A percentile compares a stretch with the other conserved stretches of the same genome.
phyloP scores from a whole-genome alignment of 2,329 filamentous ascomycete genomes.

The Phaeosphaeriaceae sp. region DNA sequence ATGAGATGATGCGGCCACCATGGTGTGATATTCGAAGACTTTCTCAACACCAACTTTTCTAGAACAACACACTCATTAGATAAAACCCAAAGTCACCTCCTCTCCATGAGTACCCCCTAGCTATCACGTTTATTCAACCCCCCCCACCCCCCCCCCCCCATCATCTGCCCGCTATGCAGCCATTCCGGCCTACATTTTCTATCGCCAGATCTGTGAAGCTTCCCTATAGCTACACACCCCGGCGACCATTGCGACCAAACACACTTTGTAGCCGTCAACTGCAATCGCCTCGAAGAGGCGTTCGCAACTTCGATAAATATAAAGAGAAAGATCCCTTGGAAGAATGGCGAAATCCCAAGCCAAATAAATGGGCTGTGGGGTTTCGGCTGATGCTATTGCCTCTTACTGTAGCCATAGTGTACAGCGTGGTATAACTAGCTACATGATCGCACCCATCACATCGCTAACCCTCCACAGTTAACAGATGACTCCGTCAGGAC shows the following conservation, averaged over 20 bases:
- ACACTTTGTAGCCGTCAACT: constrained; percentile 19
- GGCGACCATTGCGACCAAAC: constrained; percentile 25
- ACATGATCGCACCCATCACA: too few relatives aligned
- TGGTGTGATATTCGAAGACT: constrained; percentile 39
- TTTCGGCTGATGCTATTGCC: constrained; percentile 56
- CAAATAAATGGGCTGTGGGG: constrained; percentile 49
- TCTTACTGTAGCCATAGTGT: constrained; percentile 61
- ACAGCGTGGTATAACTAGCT: constrained; percentile 61
- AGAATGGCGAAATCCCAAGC: constrained; percentile 43
- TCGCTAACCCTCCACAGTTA: constrained; percentile 27
- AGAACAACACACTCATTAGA: too few relatives aligned
- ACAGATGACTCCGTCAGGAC: constrained; percentile 50
- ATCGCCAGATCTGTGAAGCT: constrained; percentile 36
- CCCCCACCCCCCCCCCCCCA: too few relatives aligned
- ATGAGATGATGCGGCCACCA: constrained; percentile 28
- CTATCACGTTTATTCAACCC: constrained; percentile 3
- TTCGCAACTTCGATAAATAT: constrained; percentile 27
- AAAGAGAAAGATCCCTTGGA: constrained; percentile 37
- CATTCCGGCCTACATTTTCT: constrained; percentile 33
- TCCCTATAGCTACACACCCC: constrained; percentile 31
- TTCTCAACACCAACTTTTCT: constrained; percentile 10
- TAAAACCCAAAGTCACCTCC: neutral
- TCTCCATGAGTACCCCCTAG: constrained; percentile 25
- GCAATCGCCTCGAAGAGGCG: constrained; percentile 21
- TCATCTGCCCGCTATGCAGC: constrained; percentile 37